Evolutionary conservation across 2,329 filamentous ascomycete genomes (phyloP).

Genomic region (Arthrobotrys conoides): DNA sequence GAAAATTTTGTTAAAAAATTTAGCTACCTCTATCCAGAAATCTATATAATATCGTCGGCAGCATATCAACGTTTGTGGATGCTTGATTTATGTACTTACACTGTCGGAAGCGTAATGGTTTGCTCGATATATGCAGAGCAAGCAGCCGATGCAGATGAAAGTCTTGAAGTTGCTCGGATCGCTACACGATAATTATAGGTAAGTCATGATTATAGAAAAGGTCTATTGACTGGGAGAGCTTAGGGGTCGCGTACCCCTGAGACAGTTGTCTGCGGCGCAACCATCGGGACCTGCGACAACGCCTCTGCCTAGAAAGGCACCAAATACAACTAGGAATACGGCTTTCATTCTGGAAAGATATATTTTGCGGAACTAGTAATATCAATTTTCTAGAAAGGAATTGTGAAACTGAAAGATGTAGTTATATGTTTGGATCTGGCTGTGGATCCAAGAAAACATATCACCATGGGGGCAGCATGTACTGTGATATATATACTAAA

Average conservation of each 20-base stretch:
- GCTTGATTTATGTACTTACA: constrained; percentile 6
- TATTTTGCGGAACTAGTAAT: no score
- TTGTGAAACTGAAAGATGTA: no score
- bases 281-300: background rate
- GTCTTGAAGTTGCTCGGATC: constrained; percentile 30
- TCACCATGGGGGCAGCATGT: no score
- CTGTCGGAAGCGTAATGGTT: constrained; percentile 14
- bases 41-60: no score
- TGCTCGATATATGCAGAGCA: constrained; percentile 20
- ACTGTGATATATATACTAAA: background rate
- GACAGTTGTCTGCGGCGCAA: constrained; percentile 1
- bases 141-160: constrained; percentile 14
- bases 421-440: no score
- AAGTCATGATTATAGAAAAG: background rate
- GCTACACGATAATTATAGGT: background rate
- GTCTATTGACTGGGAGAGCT: no score
- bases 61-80: no score
- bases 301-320: background rate
- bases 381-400: no score
- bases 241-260: background rate
- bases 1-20: background rate
- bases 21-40: background rate
- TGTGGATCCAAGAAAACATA: background rate
- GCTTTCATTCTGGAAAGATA: no score
- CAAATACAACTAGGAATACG: background rate